Evolutionary conservation across 306 rosid species (phyloP), one percentile per base, ranked within the genome.

Genomic region (Cajanus cajan): DNA sequence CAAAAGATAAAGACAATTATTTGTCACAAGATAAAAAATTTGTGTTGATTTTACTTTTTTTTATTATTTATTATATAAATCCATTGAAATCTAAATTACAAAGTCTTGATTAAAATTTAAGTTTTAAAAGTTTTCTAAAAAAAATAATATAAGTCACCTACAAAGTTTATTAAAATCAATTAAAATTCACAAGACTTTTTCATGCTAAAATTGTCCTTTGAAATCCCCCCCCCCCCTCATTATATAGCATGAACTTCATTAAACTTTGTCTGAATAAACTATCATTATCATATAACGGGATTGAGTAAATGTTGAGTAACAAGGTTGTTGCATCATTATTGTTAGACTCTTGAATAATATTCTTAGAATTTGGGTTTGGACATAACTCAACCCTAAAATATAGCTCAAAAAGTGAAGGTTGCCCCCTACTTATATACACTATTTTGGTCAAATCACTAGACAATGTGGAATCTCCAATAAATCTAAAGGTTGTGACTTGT

Each of bases 221-320:
- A n/a, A n/a, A n/a, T n/a, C n/a, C n/a, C n/a, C n/a, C n/a, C n/a
- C n/a, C n/a, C n/a, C n/a, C n/a, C n/a, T n/a, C n/a, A n/a, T n/a
- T n/a, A n/a, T 61, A 83, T 68, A 15, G 5, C n/a, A 33, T 41
- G 31, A 79, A 36, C 16, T 69, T 36, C 47, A 54, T 63, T 69
- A 48, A 50, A 75, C 51, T 62, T 70, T 45, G 33, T 63, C 51
- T 79, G 70, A 84, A 51, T 66, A 34, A 71, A 71, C 66, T 72
- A 45, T 55, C 44, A 12, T 83, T 64, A 67, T 54, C 72, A 37
- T 68, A 66, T 33, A 16, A 41, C 45, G 28, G 64, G 31, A 62
- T 71, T 82, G 78, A 71, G 39, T 59, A 68, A 74, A 75, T 58
- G 58, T 28, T 0, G 10, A 7, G 68, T 63, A 52, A 62, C 69